Percentiles rank a stretch among this genome's conserved stretches.
These are phyloP conservation scores for Diaporthe vaccinii DNA, from an alignment of 2,329 filamentous ascomycete genomes.

Conservation along the genomic window DNA sequence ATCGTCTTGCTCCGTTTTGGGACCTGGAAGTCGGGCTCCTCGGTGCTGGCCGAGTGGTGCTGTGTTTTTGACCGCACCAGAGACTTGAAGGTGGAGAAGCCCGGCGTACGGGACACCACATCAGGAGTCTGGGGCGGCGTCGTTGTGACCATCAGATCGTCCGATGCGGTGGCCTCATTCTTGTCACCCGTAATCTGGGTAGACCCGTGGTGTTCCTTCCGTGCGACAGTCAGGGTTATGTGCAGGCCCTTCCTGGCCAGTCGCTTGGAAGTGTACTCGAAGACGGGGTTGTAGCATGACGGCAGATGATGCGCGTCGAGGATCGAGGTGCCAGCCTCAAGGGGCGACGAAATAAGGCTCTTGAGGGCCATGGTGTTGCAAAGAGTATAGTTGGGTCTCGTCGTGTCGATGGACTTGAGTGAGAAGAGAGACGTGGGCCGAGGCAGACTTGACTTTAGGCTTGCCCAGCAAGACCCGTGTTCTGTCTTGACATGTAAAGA, in stretches of 20 bases:
- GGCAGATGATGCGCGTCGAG: conserved; percentile 71
- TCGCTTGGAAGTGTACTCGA: conserved; percentile 70
- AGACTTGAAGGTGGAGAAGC: conserved; percentile 53
- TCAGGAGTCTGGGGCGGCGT: conserved; percentile 42
- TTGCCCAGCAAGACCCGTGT: conserved; percentile 36
- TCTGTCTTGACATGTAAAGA: conserved; percentile 3
- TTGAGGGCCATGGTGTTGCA: conserved; percentile 61
- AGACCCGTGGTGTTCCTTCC: conserved; percentile 69
- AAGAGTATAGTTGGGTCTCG: no score
- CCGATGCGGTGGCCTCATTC: background rate
- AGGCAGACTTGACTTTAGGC: conserved; percentile 28
- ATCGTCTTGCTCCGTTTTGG: conserved; percentile 39
- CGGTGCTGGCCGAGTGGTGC: conserved; percentile 46
- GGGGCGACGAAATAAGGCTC: conserved; percentile 71
- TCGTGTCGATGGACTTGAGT: background rate
- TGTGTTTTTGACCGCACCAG: conserved; percentile 56
- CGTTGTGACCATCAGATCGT: conserved; percentile 15
- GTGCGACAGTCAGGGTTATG: conserved; percentile 70
- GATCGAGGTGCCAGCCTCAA: conserved; percentile 73
- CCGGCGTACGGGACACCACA: conserved; percentile 44
- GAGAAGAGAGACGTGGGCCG: background rate
- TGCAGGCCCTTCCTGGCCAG: conserved; percentile 68
- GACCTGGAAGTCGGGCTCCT: conserved; percentile 45
- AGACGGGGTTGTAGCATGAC: conserved; percentile 64
- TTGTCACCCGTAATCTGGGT: background rate